These are phyloP conservation scores for Rhizomucor pusillus DNA, from an alignment of 371 early-diverging fungal species.

Conservation along the genomic window DNA sequence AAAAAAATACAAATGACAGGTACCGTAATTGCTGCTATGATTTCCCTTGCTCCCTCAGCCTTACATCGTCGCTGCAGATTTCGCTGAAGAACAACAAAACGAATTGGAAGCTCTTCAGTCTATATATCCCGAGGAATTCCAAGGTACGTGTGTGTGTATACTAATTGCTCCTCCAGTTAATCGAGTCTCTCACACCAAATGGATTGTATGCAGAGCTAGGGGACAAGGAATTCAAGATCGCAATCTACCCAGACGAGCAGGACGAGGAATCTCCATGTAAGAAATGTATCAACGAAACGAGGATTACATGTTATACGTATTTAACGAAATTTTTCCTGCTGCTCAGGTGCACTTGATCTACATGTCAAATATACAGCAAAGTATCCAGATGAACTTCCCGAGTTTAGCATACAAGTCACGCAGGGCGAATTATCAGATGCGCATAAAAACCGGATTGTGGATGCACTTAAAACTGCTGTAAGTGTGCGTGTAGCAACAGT, in stretches of 20 bases:
- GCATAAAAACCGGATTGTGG: slow-evolving; percentile 47
- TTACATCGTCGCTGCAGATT: slow-evolving; percentile 43
- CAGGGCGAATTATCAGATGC: slow-evolving; percentile 46
- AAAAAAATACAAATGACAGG: no score
- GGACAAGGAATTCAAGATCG: slow-evolving; percentile 43
- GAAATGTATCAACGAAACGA: slow-evolving; percentile 4
- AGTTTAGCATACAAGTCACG: slow-evolving; percentile 56
- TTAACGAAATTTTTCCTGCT: not conserved
- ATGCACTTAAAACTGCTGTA: slow-evolving; percentile 48
- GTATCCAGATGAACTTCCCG: slow-evolving; percentile 87
- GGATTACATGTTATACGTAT: not conserved
- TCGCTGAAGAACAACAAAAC: slow-evolving; percentile 76
- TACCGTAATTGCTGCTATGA: no score
- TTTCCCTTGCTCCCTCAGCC: no score
- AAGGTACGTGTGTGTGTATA: slow-evolving; percentile 49
- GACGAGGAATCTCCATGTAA: slow-evolving; percentile 55
- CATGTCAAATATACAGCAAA: slow-evolving; percentile 77
- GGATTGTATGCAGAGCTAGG: slow-evolving; percentile 20
- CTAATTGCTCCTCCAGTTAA: not conserved
- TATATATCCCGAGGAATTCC: slow-evolving; percentile 90
- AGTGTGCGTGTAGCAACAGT: slow-evolving; percentile 12
- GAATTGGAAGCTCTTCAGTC: slow-evolving; percentile 91
- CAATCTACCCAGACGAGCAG: slow-evolving; percentile 55
- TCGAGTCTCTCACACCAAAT: not conserved
- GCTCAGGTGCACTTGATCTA: slow-evolving; percentile 54